phyloP scores from a whole-genome alignment of 352 stramenopile genomes.

The Pelagophyceae sp. region DNA sequence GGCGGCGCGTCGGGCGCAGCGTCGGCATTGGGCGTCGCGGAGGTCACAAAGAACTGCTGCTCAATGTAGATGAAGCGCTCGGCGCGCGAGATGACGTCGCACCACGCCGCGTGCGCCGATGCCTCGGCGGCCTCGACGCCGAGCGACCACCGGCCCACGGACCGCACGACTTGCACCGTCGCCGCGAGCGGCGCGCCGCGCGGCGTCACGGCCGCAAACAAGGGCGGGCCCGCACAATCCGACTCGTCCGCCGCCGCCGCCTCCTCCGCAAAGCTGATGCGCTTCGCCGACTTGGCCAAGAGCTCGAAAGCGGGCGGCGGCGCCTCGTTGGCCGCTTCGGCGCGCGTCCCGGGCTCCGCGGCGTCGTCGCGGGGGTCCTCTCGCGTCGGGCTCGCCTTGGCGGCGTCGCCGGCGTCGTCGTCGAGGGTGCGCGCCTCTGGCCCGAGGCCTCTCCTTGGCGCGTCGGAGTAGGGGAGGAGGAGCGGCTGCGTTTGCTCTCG shows the following conservation, averaged over 20 bases:
- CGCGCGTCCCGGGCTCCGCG: too few relatives aligned
- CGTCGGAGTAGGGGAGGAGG: not conserved
- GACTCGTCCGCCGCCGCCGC: not conserved
- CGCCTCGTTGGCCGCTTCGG: too few relatives aligned
- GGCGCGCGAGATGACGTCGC: slow-evolving; percentile 60
- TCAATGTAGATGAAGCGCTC: slow-evolving; percentile 72
- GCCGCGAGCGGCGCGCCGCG: not conserved
- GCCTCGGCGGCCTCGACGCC: slow-evolving; percentile 58
- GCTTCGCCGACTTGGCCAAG: too few relatives aligned
- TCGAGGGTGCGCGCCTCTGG: not conserved
- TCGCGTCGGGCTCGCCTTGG: too few relatives aligned
- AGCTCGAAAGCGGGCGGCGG: too few relatives aligned
- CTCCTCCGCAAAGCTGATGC: too few relatives aligned
- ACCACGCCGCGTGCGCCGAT: slow-evolving; percentile 68
- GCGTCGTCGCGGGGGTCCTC: too few relatives aligned
- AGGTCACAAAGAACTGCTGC: slow-evolving; percentile 75
- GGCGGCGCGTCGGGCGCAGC: slow-evolving; percentile 31
- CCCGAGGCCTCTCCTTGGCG: not conserved
- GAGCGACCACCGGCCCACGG: slow-evolving; percentile 70
- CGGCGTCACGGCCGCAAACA: not conserved
- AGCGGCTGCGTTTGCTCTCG: not conserved
- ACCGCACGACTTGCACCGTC: slow-evolving; percentile 63
- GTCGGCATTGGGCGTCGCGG: slow-evolving; percentile 52
- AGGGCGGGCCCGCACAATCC: not conserved
- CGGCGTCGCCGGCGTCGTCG: slow-evolving; percentile 1